Conservation (phyloP, 176 grass and related monocot species). For the Tuctoria greenei region DNA sequence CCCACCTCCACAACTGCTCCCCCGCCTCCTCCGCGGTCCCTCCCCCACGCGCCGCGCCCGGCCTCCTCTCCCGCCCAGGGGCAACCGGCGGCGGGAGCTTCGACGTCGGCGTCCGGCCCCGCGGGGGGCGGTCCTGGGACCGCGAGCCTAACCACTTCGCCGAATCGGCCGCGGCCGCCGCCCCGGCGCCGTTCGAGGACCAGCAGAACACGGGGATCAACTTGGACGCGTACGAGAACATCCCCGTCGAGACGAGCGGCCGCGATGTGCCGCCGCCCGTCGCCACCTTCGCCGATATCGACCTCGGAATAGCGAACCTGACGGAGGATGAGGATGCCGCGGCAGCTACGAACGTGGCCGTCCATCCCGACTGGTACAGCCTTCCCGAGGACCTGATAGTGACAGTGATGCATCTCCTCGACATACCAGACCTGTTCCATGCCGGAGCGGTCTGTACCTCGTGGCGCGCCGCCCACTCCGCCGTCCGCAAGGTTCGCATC, state of each 20-base stretch:
- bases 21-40: neutral
- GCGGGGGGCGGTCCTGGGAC: slow-evolving; percentile 43
- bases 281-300: slow-evolving; percentile 77
- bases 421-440: too few relatives aligned
- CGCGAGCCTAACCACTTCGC: slow-evolving; percentile 78
- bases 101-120: neutral
- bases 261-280: slow-evolving; percentile 70
- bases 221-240: slow-evolving; percentile 95
- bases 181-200: slow-evolving; percentile 30
- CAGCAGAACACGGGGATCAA: slow-evolving; percentile 84
- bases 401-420: too few relatives aligned
- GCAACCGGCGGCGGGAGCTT: neutral
- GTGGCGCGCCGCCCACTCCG: too few relatives aligned
- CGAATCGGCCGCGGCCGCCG: neutral
- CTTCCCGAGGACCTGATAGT: too few relatives aligned
- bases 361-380: too few relatives aligned
- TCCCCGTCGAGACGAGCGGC: slow-evolving; percentile 81
- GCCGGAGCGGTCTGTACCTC: too few relatives aligned
- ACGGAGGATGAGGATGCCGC: too few relatives aligned
- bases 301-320: too few relatives aligned
- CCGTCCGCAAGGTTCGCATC: too few relatives aligned
- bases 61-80: slow-evolving; percentile 28
- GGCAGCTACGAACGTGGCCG: too few relatives aligned
- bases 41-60: slow-evolving; percentile 6
- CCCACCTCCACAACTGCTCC: slow-evolving; percentile 72